phyloP scores from a whole-genome alignment of 345 rosid genomes.

The Anacardium occidentale region DNA sequence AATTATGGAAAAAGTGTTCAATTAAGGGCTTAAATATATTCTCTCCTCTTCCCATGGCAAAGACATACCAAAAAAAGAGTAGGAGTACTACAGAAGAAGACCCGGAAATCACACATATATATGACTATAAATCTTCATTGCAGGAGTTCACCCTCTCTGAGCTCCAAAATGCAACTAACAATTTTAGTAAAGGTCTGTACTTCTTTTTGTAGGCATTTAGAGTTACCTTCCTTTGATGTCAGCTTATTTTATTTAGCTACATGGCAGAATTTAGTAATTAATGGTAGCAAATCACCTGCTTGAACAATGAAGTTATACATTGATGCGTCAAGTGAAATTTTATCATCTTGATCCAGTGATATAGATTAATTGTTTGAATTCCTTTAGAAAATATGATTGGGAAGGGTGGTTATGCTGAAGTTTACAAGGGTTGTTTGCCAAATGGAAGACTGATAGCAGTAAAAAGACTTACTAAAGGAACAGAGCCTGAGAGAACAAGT shows the following conservation, averaged over 20 bases:
- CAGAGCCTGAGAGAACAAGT: constrained; percentile 58
- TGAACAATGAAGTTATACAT: constrained; percentile 1
- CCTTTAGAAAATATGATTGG: constrained; percentile 77
- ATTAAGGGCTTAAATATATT: constrained; percentile 48
- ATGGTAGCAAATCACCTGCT: background rate
- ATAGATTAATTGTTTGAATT: constrained; percentile 3
- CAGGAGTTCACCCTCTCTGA: constrained; percentile 56
- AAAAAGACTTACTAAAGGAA: constrained; percentile 71
- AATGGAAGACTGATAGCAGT: constrained; percentile 73
- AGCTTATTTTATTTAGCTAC: background rate
- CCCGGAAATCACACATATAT: constrained; percentile 48
- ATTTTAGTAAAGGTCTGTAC: constrained; percentile 58
- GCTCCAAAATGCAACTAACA: constrained; percentile 63
- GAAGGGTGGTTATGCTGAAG: constrained; percentile 88
- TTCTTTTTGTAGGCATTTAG: background rate
- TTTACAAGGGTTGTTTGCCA: constrained; percentile 63
- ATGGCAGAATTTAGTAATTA: background rate
- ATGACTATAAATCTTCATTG: constrained; percentile 58
- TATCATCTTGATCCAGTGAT: constrained; percentile 3
- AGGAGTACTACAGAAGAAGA: constrained; percentile 43
- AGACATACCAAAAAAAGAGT: constrained; percentile 38
- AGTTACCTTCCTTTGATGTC: background rate
- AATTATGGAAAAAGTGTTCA: constrained; percentile 61
- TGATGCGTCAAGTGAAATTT: background rate
- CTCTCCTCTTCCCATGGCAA: constrained; percentile 41